Base-by-base conservation (phyloP, 78 protist genomes). In the Diacronema lutheri region DNA sequence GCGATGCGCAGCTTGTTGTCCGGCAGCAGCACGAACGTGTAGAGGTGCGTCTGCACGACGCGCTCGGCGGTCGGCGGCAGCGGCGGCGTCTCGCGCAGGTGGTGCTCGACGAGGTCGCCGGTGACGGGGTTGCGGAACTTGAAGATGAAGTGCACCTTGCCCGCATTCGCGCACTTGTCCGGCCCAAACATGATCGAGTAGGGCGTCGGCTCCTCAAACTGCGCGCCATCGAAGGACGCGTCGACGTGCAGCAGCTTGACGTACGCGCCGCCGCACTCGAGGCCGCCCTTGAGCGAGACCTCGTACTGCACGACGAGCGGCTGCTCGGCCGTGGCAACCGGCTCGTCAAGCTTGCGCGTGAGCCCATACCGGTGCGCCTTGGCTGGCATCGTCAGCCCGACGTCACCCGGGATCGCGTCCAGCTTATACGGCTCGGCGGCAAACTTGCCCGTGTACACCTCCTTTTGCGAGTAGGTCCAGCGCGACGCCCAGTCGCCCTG, bases 161-260 rank as follows among this genome's bases (percentile, higher is more conserved):
- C 11, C 23, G 23, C 1, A 20, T 0, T n/a, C 10, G 86, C 88
- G 33, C 88, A 86, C 72, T 25, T 33, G 61, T 86, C 88, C n/a
- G 88, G 88, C 35, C 88, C 88, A 14, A 86, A 86, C 88, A 86
- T 86, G 41, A 86, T 5, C 46, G 72, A n/a, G 50, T 86, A 86
- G 21, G 64, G 41, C 14, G 83, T 79, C 25, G 14, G 26, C 38
- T 16, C 84, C 23, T 31, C 37, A 50, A 86, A 77, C 35, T 12
- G 10, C 20, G 14, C 38, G 33, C 72, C 26, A 12, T 7, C 11
- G 50, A 86, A 13, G 21, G 29, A 38, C 33, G 77, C 72, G 60
- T 31, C 25, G 6, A 55, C 31, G 31, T 19, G 4, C 26, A 81
- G 81, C 26, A 84, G 64, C 58, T 84, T 84, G 58, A 84, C 14